These are phyloP conservation scores for Grosmannia clavigera DNA, from an alignment of 2,329 filamentous ascomycete species.

Conservation along the genomic window DNA sequence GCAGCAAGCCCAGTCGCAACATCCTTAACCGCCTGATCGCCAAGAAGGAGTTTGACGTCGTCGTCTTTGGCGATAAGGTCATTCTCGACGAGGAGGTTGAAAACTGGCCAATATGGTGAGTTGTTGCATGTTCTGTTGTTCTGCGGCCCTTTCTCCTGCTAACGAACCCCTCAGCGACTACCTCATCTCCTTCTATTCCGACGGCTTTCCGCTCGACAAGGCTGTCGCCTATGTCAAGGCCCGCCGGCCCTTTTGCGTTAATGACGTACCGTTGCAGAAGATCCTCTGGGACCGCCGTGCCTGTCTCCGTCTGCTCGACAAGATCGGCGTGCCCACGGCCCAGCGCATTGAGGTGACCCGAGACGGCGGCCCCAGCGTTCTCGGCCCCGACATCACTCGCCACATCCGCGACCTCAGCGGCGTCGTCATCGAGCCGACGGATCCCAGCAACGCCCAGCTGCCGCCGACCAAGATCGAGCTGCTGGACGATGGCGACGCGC, in stretches of 20 bases:
- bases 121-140: constrained; percentile 2
- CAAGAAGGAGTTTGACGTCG: constrained; percentile 87
- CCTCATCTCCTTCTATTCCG: constrained; percentile 94
- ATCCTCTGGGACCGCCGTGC: constrained; percentile 90
- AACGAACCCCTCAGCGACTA: constrained; percentile 51
- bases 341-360: constrained; percentile 81
- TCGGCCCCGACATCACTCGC: constrained; percentile 67
- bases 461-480: constrained; percentile 62
- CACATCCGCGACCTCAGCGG: constrained; percentile 73
- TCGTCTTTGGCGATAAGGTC: constrained; percentile 97
- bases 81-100: constrained; percentile 94
- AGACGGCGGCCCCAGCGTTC: constrained; percentile 73
- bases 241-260: constrained; percentile 92
- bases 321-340: constrained; percentile 80
- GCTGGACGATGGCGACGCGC: constrained; percentile 77
- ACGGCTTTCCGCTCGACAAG: constrained; percentile 93
- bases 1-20: constrained; percentile 93
- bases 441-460: constrained; percentile 37
- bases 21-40: constrained; percentile 87
- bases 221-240: constrained; percentile 91
- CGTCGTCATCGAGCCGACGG: constrained; percentile 57
- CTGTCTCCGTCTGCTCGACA: constrained; percentile 77
- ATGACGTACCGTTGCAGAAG: constrained; percentile 95
- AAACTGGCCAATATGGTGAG: constrained; percentile 83
- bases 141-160: constrained; percentile 5